A percentile compares a stretch with the other conserved stretches of the same genome.
phyloP scores from a whole-genome alignment of 257 asterid species.

The Lycium barbarum region DNA sequence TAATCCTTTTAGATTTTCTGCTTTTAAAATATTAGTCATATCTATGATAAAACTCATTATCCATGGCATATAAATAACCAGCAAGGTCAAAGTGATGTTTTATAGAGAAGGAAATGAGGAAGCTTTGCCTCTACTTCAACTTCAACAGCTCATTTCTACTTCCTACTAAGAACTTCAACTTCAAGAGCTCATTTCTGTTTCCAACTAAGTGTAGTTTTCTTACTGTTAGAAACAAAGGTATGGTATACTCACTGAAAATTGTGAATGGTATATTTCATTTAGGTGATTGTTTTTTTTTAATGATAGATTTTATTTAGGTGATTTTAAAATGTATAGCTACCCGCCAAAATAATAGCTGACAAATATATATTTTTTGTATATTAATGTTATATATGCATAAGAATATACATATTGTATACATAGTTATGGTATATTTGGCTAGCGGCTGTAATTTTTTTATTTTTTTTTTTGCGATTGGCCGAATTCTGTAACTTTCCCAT shows the following conservation, averaged over 20 bases:
- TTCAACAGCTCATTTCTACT: conserved; percentile 53
- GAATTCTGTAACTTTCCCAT: too few species aligned
- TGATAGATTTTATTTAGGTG: too few species aligned
- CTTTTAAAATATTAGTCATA: neutral
- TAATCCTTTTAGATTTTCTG: conserved; percentile 30
- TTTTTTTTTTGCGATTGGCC: too few species aligned
- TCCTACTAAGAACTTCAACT: conserved; percentile 41
- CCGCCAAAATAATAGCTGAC: too few species aligned
- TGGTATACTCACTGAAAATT: neutral
- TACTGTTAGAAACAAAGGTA: conserved; percentile 50
- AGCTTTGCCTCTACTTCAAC: conserved; percentile 46
- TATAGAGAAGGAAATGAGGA: conserved; percentile 53
- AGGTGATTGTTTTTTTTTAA: too few species aligned
- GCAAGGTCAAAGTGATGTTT: conserved; percentile 24
- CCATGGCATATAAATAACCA: neutral
- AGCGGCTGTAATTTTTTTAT: too few species aligned
- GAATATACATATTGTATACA: too few species aligned
- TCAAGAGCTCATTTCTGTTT: neutral
- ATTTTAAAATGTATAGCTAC: too few species aligned
- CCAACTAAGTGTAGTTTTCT: conserved; percentile 22
- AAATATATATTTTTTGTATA: too few species aligned
- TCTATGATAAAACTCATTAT: neutral
- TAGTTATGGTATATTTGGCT: too few species aligned
- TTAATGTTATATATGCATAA: too few species aligned
- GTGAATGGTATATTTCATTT: neutral